phyloP scores from a whole-genome alignment of 2,329 filamentous ascomycete species.

The Colletotrichum navitas region DNA sequence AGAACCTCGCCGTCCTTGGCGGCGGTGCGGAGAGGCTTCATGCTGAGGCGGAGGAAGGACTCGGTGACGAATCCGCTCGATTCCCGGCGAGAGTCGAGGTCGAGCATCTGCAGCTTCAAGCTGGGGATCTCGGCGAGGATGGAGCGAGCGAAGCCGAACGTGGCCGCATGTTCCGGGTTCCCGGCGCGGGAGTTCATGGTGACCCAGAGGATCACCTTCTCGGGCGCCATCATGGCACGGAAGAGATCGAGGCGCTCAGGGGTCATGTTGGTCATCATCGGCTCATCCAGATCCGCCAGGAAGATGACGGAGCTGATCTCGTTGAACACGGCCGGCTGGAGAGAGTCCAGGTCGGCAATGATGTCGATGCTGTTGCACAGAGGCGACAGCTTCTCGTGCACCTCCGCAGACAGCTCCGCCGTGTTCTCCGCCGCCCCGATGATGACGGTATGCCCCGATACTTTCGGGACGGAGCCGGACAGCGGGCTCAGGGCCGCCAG shows the following conservation, averaged over 20 bases:
- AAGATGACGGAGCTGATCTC: conserved; percentile 41
- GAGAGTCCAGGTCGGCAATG: conserved; percentile 47
- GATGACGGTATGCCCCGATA: conserved; percentile 49
- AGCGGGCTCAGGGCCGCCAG: conserved; percentile 40
- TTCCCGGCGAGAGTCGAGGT: conserved; percentile 33
- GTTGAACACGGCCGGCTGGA: conserved; percentile 32
- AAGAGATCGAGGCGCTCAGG: conserved; percentile 45
- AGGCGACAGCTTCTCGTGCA: conserved; percentile 44
- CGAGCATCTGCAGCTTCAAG: conserved; percentile 42
- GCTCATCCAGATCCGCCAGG: conserved; percentile 42
- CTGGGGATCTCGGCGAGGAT: conserved; percentile 40
- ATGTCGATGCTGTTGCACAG: conserved; percentile 44
- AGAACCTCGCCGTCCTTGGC: conserved; percentile 29
- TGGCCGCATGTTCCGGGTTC: conserved; percentile 44
- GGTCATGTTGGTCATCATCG: conserved; percentile 51
- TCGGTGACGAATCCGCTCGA: conserved; percentile 17
- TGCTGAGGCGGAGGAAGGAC: conserved; percentile 35
- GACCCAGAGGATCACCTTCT: conserved; percentile 45
- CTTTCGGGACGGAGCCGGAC: neutral
- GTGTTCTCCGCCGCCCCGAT: conserved; percentile 47
- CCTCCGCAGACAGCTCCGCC: conserved; percentile 39
- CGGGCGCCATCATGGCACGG: conserved; percentile 41
- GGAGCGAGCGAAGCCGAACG: conserved; percentile 38
- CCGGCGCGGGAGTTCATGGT: conserved; percentile 43
- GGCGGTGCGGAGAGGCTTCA: conserved; percentile 12